Evolutionary conservation across 2,329 filamentous ascomycete genomes (phyloP).

Genomic region (Boeremia lycopersici): DNA sequence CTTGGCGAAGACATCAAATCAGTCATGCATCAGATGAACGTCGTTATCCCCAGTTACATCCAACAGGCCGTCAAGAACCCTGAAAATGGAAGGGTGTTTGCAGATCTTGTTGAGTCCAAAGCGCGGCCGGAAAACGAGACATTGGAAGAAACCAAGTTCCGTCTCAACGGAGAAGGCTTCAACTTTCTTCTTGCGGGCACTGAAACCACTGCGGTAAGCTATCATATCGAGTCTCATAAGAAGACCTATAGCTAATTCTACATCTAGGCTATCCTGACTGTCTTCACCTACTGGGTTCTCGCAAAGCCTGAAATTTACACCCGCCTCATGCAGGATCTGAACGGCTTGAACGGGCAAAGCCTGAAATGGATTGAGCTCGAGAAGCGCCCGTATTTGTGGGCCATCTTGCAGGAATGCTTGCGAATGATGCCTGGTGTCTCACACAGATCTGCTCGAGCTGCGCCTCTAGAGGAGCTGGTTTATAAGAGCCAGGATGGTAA

Average conservation of each 20-base stretch:
- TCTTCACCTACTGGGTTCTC: slow-evolving; percentile 44
- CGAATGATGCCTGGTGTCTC: slow-evolving; percentile 43
- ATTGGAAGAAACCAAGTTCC: slow-evolving; percentile 22
- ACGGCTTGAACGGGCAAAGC: slow-evolving; percentile 17
- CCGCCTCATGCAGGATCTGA: slow-evolving; percentile 30
- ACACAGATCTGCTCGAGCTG: slow-evolving; percentile 27
- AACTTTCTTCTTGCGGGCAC: slow-evolving; percentile 35
- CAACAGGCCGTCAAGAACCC: slow-evolving; percentile 29
- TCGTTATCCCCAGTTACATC: slow-evolving; percentile 33
- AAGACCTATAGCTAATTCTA: background rate
- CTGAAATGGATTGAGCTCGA: slow-evolving; percentile 33
- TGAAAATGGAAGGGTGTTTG: slow-evolving; percentile 34
- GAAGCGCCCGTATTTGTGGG: slow-evolving; percentile 41
- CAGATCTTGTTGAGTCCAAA: slow-evolving; percentile 28
- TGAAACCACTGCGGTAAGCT: slow-evolving; percentile 34
- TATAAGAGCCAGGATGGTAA: slow-evolving; percentile 28
- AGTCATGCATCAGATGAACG: slow-evolving; percentile 35
- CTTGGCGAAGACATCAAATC: slow-evolving; percentile 34
- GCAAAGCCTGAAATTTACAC: slow-evolving; percentile 31
- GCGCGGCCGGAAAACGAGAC: slow-evolving; percentile 28
- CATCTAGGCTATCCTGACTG: slow-evolving; percentile 35
- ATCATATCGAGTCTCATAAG: background rate
- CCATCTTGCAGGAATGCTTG: slow-evolving; percentile 43
- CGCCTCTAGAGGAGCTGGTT: slow-evolving; percentile 27
- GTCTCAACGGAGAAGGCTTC: slow-evolving; percentile 32